These are phyloP conservation scores for Gardenia jasminoides DNA, from an alignment of 257 asterid species.

Conservation along the genomic window DNA sequence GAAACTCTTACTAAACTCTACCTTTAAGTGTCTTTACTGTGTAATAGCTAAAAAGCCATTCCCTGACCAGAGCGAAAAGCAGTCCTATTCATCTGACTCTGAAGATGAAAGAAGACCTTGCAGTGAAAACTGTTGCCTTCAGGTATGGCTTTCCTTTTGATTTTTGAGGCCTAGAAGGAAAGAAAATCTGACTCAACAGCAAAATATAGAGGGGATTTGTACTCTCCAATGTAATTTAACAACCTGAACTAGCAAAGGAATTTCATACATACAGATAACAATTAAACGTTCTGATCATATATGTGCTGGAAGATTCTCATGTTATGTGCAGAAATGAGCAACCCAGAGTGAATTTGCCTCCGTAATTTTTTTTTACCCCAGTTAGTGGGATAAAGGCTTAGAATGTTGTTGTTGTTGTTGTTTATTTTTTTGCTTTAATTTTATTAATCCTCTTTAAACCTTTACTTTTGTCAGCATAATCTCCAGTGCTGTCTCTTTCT, in stretches of 20 bases:
- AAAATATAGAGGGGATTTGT: neutral
- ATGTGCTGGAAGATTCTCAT: neutral
- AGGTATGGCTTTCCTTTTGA: slow-evolving; percentile 44
- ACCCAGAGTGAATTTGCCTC: neutral
- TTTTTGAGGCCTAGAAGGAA: neutral
- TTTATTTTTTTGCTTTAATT: neutral
- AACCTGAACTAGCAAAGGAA: neutral
- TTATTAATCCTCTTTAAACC: neutral
- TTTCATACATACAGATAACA: neutral
- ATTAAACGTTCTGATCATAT: neutral
- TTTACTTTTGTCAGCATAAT: neutral
- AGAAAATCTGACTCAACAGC: neutral
- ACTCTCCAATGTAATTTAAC: neutral
- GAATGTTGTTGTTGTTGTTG: no score
- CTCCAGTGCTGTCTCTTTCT: slow-evolving; percentile 6
- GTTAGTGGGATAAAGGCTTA: no score
- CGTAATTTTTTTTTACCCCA: no score
- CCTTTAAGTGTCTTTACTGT: slow-evolving; percentile 13
- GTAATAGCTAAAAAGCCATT: slow-evolving; percentile 22
- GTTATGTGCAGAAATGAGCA: neutral
- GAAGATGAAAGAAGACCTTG: slow-evolving; percentile 80
- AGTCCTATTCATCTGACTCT: slow-evolving; percentile 47
- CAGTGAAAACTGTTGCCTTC: slow-evolving; percentile 76
- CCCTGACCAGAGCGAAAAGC: slow-evolving; percentile 69
- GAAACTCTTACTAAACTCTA: slow-evolving; percentile 21